Base-by-base conservation (phyloP, 2,329 filamentous ascomycete species). In the Paramyrothecium sp. region DNA sequence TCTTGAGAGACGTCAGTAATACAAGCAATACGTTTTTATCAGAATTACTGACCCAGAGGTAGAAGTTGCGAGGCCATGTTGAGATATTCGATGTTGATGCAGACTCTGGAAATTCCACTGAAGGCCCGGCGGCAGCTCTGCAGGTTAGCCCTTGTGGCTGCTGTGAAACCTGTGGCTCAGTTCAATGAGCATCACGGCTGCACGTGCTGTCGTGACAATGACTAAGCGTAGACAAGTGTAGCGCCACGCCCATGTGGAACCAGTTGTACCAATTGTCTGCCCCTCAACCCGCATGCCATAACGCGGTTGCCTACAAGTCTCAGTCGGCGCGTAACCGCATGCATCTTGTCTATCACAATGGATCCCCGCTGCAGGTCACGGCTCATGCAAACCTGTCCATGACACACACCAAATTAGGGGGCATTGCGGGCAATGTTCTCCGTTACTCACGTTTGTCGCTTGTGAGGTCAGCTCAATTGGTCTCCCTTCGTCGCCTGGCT, bases 31-130 rank as follows among this genome's bases (percentile, higher is more conserved):
- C 19, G 22, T 26, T 33, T 49, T 33, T 53, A 26, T 11, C 56
- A 47, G 52, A 26, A 48, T 54, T 34, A 33, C 75, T 66, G 74
- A 90, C 88, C 88, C 65, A 91, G 78, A 55, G 89, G 89, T 55
- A 92, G 81, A 56, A 92, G 82, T 75, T 91, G 89, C 57, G 89
- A 89, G 49, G 89, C 83, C 89, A 91, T 90, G 56, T 63, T 72
- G 65, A 22, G 21, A 23, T 33, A 23, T 51, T 19, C 26, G 30
- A 41, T 12, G 26, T 5, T 30, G 26, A 30, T 30, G 26, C 26
- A 30, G 26, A 5, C 26, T 30, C 26, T 30, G 4, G 26, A 30
- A 30, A 30, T 51, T 44, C 33, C 33, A 54, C 23, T 53, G 54
- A 58, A 33, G 47, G 41, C 50, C 22, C 49, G 48, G 13, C 13